Conservation (phyloP, 805 yeast genomes). For the Blastobotrys peoriensis region DNA sequence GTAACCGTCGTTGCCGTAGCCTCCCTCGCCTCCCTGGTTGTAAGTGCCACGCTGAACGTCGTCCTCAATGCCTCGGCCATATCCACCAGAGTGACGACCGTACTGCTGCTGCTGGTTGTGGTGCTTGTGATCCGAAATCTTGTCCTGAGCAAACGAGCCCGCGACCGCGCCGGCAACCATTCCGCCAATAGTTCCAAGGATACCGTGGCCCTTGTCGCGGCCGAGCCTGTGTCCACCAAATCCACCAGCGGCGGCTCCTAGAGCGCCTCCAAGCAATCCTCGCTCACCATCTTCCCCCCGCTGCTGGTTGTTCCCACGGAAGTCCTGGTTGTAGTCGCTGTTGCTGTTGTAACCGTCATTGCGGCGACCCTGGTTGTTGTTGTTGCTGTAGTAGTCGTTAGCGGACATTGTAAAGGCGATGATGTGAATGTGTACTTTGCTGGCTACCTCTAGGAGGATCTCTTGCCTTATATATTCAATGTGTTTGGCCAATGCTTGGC, state of each 20-base stretch:
- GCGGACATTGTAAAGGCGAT: slow-evolving; percentile 9
- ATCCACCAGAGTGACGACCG: slow-evolving; percentile 1
- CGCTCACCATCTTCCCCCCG: slow-evolving; percentile 9
- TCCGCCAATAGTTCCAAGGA: slow-evolving; percentile 13
- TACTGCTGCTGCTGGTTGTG: slow-evolving; percentile 7
- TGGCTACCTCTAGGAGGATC: too few relatives aligned
- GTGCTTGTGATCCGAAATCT: slow-evolving; percentile 6
- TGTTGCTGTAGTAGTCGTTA: slow-evolving; percentile 6
- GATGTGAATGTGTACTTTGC: too few relatives aligned
- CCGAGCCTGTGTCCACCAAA: slow-evolving; percentile 11
- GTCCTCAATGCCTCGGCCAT: not conserved
- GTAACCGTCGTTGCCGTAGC: slow-evolving; percentile 6
- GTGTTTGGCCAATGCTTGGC: too few relatives aligned
- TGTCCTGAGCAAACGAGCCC: slow-evolving; percentile 10
- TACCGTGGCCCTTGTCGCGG: slow-evolving; percentile 5
- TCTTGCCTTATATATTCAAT: too few relatives aligned
- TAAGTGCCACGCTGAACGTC: not conserved
- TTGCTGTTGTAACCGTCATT: not conserved
- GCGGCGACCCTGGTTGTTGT: slow-evolving; percentile 5
- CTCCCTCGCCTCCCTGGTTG: not conserved
- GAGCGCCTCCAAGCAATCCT: slow-evolving; percentile 10
- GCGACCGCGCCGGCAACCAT: slow-evolving; percentile 13
- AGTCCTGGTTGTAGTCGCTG: not conserved
- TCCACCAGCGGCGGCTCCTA: slow-evolving; percentile 16
- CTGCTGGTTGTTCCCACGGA: too few relatives aligned